Conservation (phyloP, 192 early-diverging fungal genomes). For the Umbelopsis ramanniana region DNA sequence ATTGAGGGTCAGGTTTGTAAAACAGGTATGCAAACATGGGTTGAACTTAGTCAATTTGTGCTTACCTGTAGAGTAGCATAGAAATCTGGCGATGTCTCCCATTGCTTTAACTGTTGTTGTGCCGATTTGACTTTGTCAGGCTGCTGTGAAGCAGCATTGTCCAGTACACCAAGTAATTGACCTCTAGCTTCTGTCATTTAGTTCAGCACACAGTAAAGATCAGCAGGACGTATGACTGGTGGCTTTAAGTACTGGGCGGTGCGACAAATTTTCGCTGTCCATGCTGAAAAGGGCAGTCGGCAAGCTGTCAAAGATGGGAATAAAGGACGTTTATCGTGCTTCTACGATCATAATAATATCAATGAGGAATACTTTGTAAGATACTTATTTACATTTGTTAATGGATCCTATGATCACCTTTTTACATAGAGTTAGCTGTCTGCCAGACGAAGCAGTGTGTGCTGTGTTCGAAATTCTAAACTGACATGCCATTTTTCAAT, state of each 20-base stretch:
- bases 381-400: no score
- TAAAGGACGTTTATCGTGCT: no score
- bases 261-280: background rate
- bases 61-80: slow-evolving; percentile 70
- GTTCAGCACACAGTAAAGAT: background rate
- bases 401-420: no score
- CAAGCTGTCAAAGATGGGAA: background rate
- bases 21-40: background rate
- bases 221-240: background rate
- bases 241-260: background rate
- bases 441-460: no score
- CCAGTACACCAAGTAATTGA: slow-evolving; percentile 54
- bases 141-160: slow-evolving; percentile 73
- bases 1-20: background rate
- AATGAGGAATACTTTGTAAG: no score
- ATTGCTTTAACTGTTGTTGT: slow-evolving; percentile 67
- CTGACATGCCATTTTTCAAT: no score
- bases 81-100: slow-evolving; percentile 76
- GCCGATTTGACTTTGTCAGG: slow-evolving; percentile 63
- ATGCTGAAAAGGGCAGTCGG: background rate
- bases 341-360: no score
- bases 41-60: background rate
- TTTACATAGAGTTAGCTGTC: no score
- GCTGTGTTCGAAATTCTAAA: no score
- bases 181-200: slow-evolving; percentile 48